phyloP scores from a whole-genome alignment of 2,329 filamentous ascomycete species.

The Daldinia sp. region DNA sequence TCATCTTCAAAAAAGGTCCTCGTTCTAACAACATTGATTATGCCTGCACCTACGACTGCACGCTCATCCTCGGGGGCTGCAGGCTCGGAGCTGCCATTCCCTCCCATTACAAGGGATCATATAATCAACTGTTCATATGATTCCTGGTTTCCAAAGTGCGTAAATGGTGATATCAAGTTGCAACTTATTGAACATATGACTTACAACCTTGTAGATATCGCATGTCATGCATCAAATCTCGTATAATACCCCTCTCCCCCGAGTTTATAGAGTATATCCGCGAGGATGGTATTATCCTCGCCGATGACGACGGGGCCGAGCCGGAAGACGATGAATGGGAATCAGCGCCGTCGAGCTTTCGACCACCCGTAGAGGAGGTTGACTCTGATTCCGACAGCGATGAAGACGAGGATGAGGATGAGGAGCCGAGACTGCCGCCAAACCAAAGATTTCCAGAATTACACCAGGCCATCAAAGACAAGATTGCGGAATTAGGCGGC shows the following conservation, averaged over 20 bases:
- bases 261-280: conserved; percentile 87
- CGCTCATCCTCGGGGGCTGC: conserved; percentile 34
- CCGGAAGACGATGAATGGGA: conserved; percentile 67
- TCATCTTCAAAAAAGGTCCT: background rate
- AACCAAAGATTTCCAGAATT: conserved; percentile 72
- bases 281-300: conserved; percentile 90
- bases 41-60: conserved; percentile 42
- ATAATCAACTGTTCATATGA: conserved; percentile 96
- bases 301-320: conserved; percentile 68
- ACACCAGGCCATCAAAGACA: conserved; percentile 78
- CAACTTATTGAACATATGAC: conserved; percentile 16
- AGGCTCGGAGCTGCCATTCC: conserved; percentile 61
- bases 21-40: conserved; percentile 18
- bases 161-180: background rate
- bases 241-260: conserved; percentile 78
- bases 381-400: conserved; percentile 60
- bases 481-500: conserved; percentile 83
- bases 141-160: conserved; percentile 82
- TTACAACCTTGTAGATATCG: conserved; percentile 67
- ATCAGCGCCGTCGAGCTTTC: conserved; percentile 51
- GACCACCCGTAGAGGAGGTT: conserved; percentile 51
- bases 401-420: conserved; percentile 54
- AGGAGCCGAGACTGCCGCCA: conserved; percentile 56
- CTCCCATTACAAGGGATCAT: conserved; percentile 83
- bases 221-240: conserved; percentile 81